Percentiles rank a stretch among this genome's conserved stretches.
Conservation (phyloP, 148 eudicot species). For the Rhododendron molle region DNA sequence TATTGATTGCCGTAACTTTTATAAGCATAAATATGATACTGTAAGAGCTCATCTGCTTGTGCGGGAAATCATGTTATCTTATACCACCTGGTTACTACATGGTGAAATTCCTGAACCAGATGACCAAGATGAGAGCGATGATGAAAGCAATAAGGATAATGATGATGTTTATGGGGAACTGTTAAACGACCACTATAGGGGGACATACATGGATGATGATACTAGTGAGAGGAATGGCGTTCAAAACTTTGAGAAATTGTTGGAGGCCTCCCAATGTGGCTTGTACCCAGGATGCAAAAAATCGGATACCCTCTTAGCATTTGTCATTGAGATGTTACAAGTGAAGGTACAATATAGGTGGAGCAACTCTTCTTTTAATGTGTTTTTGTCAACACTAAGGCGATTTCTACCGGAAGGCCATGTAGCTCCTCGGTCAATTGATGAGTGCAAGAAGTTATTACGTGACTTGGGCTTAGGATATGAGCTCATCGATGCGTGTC, state of each 20-base stretch:
- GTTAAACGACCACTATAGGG: no score
- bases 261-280: background rate
- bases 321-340: background rate
- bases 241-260: background rate
- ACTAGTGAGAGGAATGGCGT: background rate
- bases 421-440: no score
- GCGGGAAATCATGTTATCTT: background rate
- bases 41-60: background rate
- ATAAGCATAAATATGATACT: no score
- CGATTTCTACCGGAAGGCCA: no score
- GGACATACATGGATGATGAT: background rate
- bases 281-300: background rate
- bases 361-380: background rate
- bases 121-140: background rate
- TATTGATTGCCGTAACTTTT: no score
- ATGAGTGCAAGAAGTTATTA: no score
- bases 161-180: background rate
- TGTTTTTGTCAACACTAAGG: background rate
- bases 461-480: no score
- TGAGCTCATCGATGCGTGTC: no score
- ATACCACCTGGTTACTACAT: background rate
- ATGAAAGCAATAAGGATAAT: background rate
- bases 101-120: background rate
- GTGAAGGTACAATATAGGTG: background rate
- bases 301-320: background rate